Evolutionary conservation across 1,139 yeast genomes (phyloP).

Genomic region (Suhomyces coccinellae): DNA sequence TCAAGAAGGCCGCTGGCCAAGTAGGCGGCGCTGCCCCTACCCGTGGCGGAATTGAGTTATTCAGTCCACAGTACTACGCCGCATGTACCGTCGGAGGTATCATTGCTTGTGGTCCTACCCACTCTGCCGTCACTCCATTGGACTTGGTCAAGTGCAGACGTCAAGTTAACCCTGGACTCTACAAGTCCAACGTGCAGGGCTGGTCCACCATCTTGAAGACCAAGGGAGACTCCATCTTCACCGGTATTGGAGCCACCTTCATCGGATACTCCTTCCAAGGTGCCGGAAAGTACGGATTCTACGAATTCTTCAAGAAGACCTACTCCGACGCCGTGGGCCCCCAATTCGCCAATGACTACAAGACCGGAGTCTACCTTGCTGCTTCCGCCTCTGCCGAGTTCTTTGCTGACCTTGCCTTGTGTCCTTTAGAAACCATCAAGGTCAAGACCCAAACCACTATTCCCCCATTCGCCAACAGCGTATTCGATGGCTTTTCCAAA

Average conservation of each 20-base stretch:
- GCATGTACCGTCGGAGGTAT: slow-evolving; percentile 90
- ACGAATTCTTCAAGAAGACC: slow-evolving; percentile 81
- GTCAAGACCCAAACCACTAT: slow-evolving; percentile 90
- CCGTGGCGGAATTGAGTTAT: slow-evolving; percentile 47
- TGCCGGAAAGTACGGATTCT: slow-evolving; percentile 94
- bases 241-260: slow-evolving; percentile 89
- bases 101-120: slow-evolving; percentile 94
- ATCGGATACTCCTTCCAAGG: slow-evolving; percentile 93
- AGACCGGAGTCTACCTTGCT: slow-evolving; percentile 71
- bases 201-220: slow-evolving; percentile 70
- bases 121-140: slow-evolving; percentile 86
- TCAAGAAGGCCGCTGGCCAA: slow-evolving; percentile 21
- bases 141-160: slow-evolving; percentile 92
- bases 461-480: slow-evolving; percentile 72
- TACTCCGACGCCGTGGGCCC: slow-evolving; percentile 71
- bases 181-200: slow-evolving; percentile 75
- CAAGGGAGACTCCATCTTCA: slow-evolving; percentile 77
- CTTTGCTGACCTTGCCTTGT: slow-evolving; percentile 81
- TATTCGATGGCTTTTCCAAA: slow-evolving; percentile 66
- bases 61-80: slow-evolving; percentile 70
- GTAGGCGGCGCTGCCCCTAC: slow-evolving; percentile 14
- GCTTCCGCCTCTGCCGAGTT: slow-evolving; percentile 94
- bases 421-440: slow-evolving; percentile 93
- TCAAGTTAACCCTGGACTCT: slow-evolving; percentile 74
- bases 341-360: slow-evolving; percentile 60